Evolutionary conservation across 805 yeast species (phyloP), one percentile per base, ranked within the genome.

Genomic region (Tetrapisispora phaffii): DNA sequence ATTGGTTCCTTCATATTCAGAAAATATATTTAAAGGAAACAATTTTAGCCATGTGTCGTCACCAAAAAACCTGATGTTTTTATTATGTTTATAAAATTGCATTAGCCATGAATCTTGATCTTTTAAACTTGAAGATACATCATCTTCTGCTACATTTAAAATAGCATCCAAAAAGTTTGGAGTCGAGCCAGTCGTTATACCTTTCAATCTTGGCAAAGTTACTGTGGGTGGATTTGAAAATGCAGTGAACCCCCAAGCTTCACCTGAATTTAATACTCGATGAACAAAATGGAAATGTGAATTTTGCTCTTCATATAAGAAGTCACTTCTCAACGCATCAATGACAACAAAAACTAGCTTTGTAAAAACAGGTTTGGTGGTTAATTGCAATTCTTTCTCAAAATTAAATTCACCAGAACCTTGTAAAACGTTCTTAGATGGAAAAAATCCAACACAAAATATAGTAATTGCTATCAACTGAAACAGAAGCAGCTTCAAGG

Each of bases 11-110:
- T 93, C 97, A 24, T 60, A 66, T 39, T 73, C 69, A 19, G 71
- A 69, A 56, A 90, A 89, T 51, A 72, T 72, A 5, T 58, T 63
- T 8, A 63, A 63, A 0, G 96, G 96, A 53, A 89, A 93, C 41
- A 93, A 70, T 58, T 87, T 89, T 50, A 89, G 64, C 99, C 99
- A 93, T 1, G 99, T 93, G 59, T 93, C 98, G 63, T 93, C 99
- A 28, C 99, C 99, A 67, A 75, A 90, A 75, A 93, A 85, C 58
- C 88, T 83, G 24, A 93, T 68, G 19, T 57, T 69, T 26, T 63
- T 63, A 4, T 52, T 55, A 1, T 58, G 46, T 4, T 50, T 37
- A 33, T 55, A 51, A 37, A 88, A 71, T 58, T 93, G 97, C 31
- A 71, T 70, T 9, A 89, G 60, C 96, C 97, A 88, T 24, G 93